These are phyloP conservation scores for Coemansia reversa DNA, from an alignment of 192 early-diverging fungal genomes.

Conservation along the genomic window DNA sequence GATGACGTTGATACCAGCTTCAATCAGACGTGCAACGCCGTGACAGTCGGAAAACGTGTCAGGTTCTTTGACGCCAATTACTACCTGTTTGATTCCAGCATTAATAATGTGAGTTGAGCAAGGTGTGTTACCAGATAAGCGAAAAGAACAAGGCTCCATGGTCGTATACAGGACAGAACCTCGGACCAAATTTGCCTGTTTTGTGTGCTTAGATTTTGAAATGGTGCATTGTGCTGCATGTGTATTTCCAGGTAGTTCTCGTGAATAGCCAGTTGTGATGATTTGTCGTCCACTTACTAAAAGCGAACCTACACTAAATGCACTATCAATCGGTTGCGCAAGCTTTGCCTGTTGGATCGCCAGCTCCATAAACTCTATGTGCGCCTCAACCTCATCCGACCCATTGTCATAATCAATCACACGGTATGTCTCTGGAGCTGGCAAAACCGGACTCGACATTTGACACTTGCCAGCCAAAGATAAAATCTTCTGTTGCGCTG, in stretches of 20 bases:
- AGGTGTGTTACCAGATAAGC: constrained; percentile 80
- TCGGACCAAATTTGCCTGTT: constrained; percentile 22
- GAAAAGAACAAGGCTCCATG: constrained; percentile 94
- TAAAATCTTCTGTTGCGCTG: too few species aligned
- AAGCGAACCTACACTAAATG: constrained; percentile 94
- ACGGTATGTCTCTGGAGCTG: constrained; percentile 7
- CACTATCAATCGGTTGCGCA: constrained; percentile 72
- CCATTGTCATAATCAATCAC: constrained; percentile 44
- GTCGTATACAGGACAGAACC: constrained; percentile 87
- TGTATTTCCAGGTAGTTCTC: constrained; percentile 94
- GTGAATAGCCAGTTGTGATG: constrained; percentile 83
- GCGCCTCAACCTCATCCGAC: constrained; percentile 43
- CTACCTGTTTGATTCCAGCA: constrained; percentile 66
- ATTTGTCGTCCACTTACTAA: constrained; percentile 58
- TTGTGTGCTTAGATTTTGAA: constrained; percentile 61
- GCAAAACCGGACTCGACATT: background rate
- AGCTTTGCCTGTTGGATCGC: constrained; percentile 82
- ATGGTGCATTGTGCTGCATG: constrained; percentile 94
- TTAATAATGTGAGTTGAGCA: constrained; percentile 74
- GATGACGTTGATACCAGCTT: constrained; percentile 74
- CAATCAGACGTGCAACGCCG: constrained; percentile 68
- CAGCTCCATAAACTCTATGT: constrained; percentile 73
- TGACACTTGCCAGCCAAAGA: too few species aligned
- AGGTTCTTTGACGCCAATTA: constrained; percentile 92
- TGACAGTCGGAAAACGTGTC: constrained; percentile 79